Percentiles rank a stretch among this genome's conserved stretches.
Evolutionary conservation across 106 monocot genomes (phyloP).

Genomic region (Dioscorea zingiberensis): DNA sequence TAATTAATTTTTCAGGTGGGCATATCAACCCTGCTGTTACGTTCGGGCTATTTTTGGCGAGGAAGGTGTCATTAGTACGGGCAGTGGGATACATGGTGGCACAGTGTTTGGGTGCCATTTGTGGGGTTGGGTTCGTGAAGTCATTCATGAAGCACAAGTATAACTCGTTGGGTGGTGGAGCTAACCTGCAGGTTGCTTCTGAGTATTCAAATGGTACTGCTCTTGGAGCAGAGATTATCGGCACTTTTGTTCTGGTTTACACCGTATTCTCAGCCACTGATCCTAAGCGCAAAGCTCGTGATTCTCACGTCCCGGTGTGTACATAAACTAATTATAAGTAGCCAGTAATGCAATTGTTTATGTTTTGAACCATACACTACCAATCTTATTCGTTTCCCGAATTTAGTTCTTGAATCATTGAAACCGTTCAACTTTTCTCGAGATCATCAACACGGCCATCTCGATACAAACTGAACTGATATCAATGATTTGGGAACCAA

Average conservation of each 20-base stretch:
- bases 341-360: no score
- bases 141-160: slow-evolving; percentile 33
- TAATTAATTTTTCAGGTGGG: slow-evolving; percentile 2
- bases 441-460: no score
- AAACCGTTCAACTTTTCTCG: no score
- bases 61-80: slow-evolving; percentile 22
- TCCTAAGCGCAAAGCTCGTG: slow-evolving; percentile 57
- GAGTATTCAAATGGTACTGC: not conserved
- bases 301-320: slow-evolving; percentile 55
- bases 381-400: no score
- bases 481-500: no score
- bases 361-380: no score
- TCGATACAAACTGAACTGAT: no score
- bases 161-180: slow-evolving; percentile 27
- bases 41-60: slow-evolving; percentile 20
- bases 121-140: slow-evolving; percentile 34
- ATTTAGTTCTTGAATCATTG: no score
- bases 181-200: slow-evolving; percentile 18
- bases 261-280: slow-evolving; percentile 74
- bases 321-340: no score
- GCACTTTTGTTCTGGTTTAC: slow-evolving; percentile 66
- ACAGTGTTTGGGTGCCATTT: slow-evolving; percentile 42
- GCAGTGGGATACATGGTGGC: slow-evolving; percentile 27
- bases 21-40: slow-evolving; percentile 46
- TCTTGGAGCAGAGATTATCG: slow-evolving; percentile 41